Base-by-base conservation (phyloP, 768 basidiomycete species). In the Leccinum incarnatum region DNA sequence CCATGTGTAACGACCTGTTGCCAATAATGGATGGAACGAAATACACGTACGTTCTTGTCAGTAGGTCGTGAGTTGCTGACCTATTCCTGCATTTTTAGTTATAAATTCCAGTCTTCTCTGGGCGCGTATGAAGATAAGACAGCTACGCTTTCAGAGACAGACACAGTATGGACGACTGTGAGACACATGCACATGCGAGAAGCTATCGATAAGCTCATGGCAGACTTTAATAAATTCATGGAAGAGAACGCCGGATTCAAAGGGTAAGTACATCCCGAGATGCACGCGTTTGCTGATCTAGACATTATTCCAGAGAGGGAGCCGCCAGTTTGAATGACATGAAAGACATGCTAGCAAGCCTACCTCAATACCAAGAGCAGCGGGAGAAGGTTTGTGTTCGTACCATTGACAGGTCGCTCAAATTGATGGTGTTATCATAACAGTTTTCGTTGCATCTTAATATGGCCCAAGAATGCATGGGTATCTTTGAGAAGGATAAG, bases 101-200 rank as follows among this genome's bases (percentile, higher is more conserved):
- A 97, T 73, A 93, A 94, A 66, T 98, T 98, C 75, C 89, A 93
- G 67, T 93, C 95, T 14, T 90, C 93, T 9, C 64, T 85, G 0
- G 97, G 96, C 15, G 80, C 84, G 15, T 89, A 81, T 58, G 97
- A 99, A 69, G 93, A 95, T 69, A 94, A 95, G 75, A 84, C 83
- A 1, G 94, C 93, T 4, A 83, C 79, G 1, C 77, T 99, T n/a
- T 85, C 89, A 12, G 97, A 99, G 65, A 74, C 82, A 4, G 97
- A 99, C 72, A 81, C 83, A 45, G 88, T 97, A 2, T 99, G 95
- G 95, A 89, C 89, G 34, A 86, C 88, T 47, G 84, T 98, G 57
- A 87, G 96, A 59, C 97, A 98, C 71, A 87, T 97, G 86, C 97
- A 99, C 73, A 99, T 99, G 95, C 87, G 92, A 51, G 97, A 99